Conservation (phyloP, 176 grass and related monocot species). For the Rhynchospora pubera region DNA sequence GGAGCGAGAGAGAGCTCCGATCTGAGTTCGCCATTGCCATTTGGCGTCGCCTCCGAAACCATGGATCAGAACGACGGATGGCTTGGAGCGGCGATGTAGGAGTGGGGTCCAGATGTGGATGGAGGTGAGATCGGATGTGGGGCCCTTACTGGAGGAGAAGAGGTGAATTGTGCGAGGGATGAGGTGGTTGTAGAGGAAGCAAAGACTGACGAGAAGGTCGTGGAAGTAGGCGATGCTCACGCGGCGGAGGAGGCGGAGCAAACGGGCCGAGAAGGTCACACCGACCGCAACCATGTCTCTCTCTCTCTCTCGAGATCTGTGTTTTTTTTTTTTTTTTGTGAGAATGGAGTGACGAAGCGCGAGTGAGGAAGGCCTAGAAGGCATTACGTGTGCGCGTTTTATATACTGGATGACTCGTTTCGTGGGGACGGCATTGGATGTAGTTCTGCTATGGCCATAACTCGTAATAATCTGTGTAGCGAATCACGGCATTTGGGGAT, state of each 20-base stretch:
- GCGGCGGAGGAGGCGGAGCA: slow-evolving; percentile 37
- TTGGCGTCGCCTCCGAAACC: slow-evolving; percentile 50
- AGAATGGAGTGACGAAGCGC: not conserved
- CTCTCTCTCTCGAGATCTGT: not conserved
- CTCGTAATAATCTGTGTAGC: too few relatives aligned
- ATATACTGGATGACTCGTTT: not conserved
- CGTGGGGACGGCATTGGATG: too few relatives aligned
- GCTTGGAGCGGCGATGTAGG: slow-evolving; percentile 24
- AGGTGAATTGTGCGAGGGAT: slow-evolving; percentile 36
- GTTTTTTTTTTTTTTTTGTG: too few relatives aligned
- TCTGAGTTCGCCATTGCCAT: slow-evolving; percentile 38
- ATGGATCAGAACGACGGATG: slow-evolving; percentile 35
- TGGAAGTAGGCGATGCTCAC: slow-evolving; percentile 46
- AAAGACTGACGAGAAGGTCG: slow-evolving; percentile 51
- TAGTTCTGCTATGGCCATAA: too few relatives aligned
- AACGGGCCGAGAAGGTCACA: slow-evolving; percentile 18
- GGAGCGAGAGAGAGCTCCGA: slow-evolving; percentile 30
- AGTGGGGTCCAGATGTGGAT: slow-evolving; percentile 69
- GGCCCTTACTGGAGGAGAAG: not conserved
- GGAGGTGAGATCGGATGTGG: slow-evolving; percentile 15
- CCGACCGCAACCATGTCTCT: not conserved
- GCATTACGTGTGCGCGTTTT: not conserved
- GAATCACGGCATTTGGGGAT: too few relatives aligned
- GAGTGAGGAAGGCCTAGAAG: not conserved
- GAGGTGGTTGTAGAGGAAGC: slow-evolving; percentile 41